Base-by-base conservation (phyloP, 805 yeast species). In the Clavispora vitiphila region DNA sequence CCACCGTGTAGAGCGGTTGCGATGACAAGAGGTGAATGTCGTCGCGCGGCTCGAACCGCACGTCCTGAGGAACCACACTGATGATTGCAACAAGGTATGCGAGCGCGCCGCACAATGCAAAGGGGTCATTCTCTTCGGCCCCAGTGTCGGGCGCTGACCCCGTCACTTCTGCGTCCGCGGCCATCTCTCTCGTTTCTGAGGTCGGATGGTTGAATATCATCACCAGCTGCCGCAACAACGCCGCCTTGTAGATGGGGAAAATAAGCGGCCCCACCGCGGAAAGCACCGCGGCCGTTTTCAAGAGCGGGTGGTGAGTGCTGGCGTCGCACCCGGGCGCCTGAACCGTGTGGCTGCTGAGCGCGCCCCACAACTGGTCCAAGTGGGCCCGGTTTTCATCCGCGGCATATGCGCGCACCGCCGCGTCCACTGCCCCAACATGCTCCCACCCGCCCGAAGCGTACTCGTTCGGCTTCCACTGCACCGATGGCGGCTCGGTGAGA, bases 221-320 rank as follows among this genome's bases (percentile, higher is more conserved):
- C 4, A 86, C 69, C 27, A 78, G 64, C 43, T 78, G 73, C 15
- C 93, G 64, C 25, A 82, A 54, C 30, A 86, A 60, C 2, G 80
- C 74, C 25, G 78, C 68, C 59, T 80, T 83, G 80, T 83, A 86
- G 4, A 82, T 57, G 30, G 69, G 74, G 54, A 82, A 84, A 2
- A 80, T 64, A 38, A 81, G 62, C 1, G 93, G 90, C 0, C 95
- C 90, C 39, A 80, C 61, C 1, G 58, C 54, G 22, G 72, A 67
- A 35, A 83, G 52, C 29, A 80, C 60, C 10, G 64, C 58, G 1
- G 76, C 67, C 15, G 80, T 58, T n/a, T 53, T 54, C 34, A 65
- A 58, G 23, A 72, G 61, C 14, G 75, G 60, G 62, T 76, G 78
- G 53, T 77, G n/a, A n/a, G n/a, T n/a, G n/a, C n/a, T n/a, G n/a